Evolutionary conservation across 208 protist species (phyloP), one percentile per base, ranked within the genome.

Genomic region (Trypanosoma vivax): DNA sequence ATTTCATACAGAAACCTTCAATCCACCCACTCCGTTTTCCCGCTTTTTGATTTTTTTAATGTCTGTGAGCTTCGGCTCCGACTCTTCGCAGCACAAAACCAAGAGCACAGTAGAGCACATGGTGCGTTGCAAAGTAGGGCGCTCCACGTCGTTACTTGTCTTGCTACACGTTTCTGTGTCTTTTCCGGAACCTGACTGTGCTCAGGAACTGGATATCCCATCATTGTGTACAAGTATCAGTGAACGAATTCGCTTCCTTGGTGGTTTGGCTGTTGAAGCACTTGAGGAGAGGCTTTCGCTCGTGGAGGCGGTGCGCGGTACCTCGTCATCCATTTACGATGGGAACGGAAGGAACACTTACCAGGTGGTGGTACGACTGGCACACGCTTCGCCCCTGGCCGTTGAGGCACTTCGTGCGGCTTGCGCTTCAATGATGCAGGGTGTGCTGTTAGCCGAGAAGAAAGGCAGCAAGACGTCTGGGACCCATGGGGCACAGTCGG

Each of bases 321-420:
- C n/a, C n/a, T n/a, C n/a, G n/a, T n/a, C n/a, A 5, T 14, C n/a
- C 7, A 37, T 23, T 13, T 48, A 31, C 7, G 21, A 29, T 5
- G 6, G 13, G 2, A n/a, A 11, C 13, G 3, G 19, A 18, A 10
- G 50, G 5, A 1, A 13, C 3, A 16, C 2, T 24, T 28, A 50
- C 21, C 14, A 55, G 14, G 48, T 54, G 2, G 57, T 50, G 38
- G 11, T 64, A 49, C 46, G 39, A 33, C 24, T 64, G 1, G 11
- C 14, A 23, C 38, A 49, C 34, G 48, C 48, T 14, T 43, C 57
- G 1, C 29, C 34, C n/a, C 23, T 56, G 38, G 33, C 33, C 5
- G 11, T 65, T 14, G 25, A 39, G 16, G 50, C 33, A 6, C 29
- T 65, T 14, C 59, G 59, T 5, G 59, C 49, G 0, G 48, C 59